A percentile compares a stretch with the other conserved stretches of the same genome.
Evolutionary conservation across 1,284 basidiomycete species (phyloP).

Genomic region (Microbotryum scabiosae): DNA sequence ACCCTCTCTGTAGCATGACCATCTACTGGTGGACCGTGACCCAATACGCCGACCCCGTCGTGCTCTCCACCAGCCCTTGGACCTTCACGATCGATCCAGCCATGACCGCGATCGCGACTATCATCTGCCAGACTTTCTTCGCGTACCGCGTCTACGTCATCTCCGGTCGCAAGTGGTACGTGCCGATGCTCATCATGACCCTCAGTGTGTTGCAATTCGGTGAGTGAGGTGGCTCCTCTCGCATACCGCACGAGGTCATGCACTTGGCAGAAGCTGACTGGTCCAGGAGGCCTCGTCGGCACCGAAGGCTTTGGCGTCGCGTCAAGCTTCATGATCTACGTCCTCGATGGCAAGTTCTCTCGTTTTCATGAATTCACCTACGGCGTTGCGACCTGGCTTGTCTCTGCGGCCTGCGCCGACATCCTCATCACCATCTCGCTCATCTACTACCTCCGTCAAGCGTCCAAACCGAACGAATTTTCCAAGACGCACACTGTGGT

Average conservation of each 20-base stretch:
- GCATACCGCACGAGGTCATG: too few relatives aligned
- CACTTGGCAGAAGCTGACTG: too few relatives aligned
- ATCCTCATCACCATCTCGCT: slow-evolving; percentile 10
- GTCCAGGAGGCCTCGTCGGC: too few relatives aligned
- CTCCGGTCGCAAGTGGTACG: not conserved
- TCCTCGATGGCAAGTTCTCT: slow-evolving; percentile 1
- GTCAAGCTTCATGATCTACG: not conserved
- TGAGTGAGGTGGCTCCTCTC: too few relatives aligned
- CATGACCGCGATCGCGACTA: slow-evolving; percentile 4
- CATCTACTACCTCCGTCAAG: slow-evolving; percentile 2
- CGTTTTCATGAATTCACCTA: slow-evolving; percentile 14
- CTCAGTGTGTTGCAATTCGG: not conserved
- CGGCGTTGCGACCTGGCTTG: slow-evolving; percentile 10
- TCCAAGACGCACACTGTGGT: not conserved
- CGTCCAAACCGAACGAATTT: too few relatives aligned
- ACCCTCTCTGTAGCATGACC: not conserved
- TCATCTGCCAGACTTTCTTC: slow-evolving; percentile 1
- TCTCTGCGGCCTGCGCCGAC: slow-evolving; percentile 14
- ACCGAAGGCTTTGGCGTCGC: not conserved
- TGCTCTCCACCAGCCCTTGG: slow-evolving; percentile 1
- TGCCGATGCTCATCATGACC: not conserved
- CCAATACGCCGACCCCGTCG: slow-evolving; percentile 3
- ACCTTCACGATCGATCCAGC: slow-evolving; percentile 7
- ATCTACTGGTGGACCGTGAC: slow-evolving; percentile 6
- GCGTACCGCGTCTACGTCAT: slow-evolving; percentile 1